phyloP scores from a whole-genome alignment of 768 basidiomycete genomes.

The Trametes sanguinea region DNA sequence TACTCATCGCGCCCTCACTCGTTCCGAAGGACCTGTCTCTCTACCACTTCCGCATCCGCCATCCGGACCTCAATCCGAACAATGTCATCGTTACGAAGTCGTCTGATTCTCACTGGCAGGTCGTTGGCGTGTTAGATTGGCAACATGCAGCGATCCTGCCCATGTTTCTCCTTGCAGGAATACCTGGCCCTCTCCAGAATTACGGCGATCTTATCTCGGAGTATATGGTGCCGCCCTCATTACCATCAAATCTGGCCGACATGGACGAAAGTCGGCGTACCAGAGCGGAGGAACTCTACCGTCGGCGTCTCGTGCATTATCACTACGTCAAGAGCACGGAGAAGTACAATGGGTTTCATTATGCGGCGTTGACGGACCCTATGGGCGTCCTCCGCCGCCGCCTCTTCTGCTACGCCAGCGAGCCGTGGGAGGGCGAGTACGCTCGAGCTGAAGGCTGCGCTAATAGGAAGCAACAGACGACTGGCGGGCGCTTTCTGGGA shows the following conservation, averaged over 20 bases:
- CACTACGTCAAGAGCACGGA: constrained; percentile 49
- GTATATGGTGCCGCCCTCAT: constrained; percentile 41
- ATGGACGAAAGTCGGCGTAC: constrained; percentile 41
- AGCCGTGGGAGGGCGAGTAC: constrained; percentile 56
- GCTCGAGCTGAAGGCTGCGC: constrained; percentile 45
- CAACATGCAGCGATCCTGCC: constrained; percentile 54
- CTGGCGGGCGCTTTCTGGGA: constrained; percentile 29
- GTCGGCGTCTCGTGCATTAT: constrained; percentile 49
- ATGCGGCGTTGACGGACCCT: constrained; percentile 42
- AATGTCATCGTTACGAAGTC: constrained; percentile 52
- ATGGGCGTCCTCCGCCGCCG: constrained; percentile 38
- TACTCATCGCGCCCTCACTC: constrained; percentile 49
- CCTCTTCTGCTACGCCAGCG: constrained; percentile 47
- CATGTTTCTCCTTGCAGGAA: constrained; percentile 48
- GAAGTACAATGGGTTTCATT: constrained; percentile 48
- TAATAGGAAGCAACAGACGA: constrained; percentile 37
- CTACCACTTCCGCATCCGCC: constrained; percentile 49
- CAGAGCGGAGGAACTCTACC: constrained; percentile 40
- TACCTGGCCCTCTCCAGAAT: constrained; percentile 50
- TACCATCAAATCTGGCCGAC: constrained; percentile 46
- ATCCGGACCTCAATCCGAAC: constrained; percentile 43
- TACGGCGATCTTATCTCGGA: constrained; percentile 45
- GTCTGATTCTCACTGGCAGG: constrained; percentile 42
- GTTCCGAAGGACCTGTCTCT: constrained; percentile 42
- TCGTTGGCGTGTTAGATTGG: constrained; percentile 38